Evolutionary conservation across 441 rosid species (phyloP).

Genomic region (Arabidopsis hybrid): DNA sequence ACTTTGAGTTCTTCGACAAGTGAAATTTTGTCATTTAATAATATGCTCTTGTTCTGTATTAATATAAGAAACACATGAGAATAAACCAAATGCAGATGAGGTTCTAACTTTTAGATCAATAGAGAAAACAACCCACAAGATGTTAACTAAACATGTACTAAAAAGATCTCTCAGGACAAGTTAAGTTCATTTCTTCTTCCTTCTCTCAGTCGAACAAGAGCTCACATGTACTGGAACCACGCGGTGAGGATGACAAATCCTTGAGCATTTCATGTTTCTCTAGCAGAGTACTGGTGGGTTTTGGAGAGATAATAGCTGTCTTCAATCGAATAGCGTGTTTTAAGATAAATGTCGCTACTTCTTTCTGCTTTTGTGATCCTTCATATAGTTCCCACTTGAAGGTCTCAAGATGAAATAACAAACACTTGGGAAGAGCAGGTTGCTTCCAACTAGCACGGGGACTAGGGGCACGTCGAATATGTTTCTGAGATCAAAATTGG

Average conservation of each 20-base stretch:
- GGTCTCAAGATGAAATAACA: conserved; percentile 32
- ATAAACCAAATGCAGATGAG: not conserved
- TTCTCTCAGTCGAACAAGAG: conserved; percentile 39
- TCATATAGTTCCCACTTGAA: conserved; percentile 42
- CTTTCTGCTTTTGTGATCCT: conserved; percentile 41
- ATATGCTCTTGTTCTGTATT: not conserved
- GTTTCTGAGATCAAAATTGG: conserved; percentile 34
- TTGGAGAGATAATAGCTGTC: conserved; percentile 31
- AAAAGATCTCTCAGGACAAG: not conserved
- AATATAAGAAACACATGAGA: not conserved
- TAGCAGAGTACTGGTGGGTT: conserved; percentile 20
- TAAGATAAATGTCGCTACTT: conserved; percentile 39
- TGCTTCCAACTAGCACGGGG: conserved; percentile 35
- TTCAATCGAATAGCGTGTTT: conserved; percentile 35
- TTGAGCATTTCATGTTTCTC: conserved; percentile 49
- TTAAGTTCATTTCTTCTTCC: not conserved
- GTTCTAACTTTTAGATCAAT: conserved; percentile 5
- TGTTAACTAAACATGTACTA: not conserved
- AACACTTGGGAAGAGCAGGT: conserved; percentile 31
- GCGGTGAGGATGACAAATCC: conserved; percentile 33
- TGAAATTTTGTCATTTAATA: not conserved
- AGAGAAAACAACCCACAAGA: not conserved
- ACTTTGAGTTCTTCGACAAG: not conserved
- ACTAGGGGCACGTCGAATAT: conserved; percentile 32
- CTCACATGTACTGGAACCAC: conserved; percentile 39